phyloP scores from a whole-genome alignment of 345 rosid genomes.

The Cochlearia excelsa region DNA sequence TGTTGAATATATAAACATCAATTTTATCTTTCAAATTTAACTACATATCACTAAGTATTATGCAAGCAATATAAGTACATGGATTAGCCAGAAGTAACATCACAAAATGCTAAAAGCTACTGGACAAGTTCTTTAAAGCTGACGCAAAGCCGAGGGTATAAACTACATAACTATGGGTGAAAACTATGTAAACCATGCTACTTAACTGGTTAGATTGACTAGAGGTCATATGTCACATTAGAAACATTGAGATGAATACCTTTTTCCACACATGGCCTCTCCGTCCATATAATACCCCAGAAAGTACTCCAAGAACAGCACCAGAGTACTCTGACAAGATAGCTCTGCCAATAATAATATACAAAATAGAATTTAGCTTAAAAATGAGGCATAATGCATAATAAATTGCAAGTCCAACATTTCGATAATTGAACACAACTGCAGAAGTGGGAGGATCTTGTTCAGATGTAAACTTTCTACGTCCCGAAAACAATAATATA shows the following conservation, averaged over 20 bases:
- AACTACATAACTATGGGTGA: background rate
- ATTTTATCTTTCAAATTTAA: background rate
- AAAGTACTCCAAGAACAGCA: conserved; percentile 93
- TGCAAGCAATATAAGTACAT: conserved; percentile 6
- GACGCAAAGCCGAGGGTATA: background rate
- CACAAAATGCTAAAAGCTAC: conserved; percentile 1
- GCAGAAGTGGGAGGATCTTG: background rate
- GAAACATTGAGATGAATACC: conserved; percentile 44
- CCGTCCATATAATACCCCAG: conserved; percentile 83
- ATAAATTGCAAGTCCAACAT: background rate
- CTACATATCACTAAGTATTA: background rate
- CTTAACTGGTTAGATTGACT: background rate
- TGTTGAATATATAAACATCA: background rate
- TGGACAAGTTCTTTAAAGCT: background rate
- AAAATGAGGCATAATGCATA: no score
- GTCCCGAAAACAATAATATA: background rate
- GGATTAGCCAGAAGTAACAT: conserved; percentile 5
- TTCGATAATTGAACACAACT: background rate
- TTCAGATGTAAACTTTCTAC: conserved; percentile 9
- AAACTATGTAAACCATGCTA: conserved; percentile 1
- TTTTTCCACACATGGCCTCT: conserved; percentile 78
- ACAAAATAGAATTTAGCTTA: background rate
- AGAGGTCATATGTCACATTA: background rate
- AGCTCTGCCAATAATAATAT: conserved; percentile 46
- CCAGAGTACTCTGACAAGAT: conserved; percentile 97